These are phyloP conservation scores for Gossypium trilobum DNA, from an alignment of 441 rosid species.

Conservation along the genomic window DNA sequence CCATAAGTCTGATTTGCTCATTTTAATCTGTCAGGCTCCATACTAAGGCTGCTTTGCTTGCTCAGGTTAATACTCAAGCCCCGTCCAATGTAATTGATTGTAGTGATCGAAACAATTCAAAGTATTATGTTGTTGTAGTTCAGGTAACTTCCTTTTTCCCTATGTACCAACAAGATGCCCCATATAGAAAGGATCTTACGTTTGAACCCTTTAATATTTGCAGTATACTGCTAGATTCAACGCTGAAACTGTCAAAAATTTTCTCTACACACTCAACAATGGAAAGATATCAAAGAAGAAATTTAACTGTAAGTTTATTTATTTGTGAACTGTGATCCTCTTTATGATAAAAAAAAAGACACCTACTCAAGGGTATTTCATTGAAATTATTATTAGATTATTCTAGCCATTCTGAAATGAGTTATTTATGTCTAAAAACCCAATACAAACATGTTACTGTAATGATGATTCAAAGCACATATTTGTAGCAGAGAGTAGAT, in stretches of 20 bases:
- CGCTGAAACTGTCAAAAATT: slow-evolving; percentile 64
- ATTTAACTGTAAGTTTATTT: slow-evolving; percentile 56
- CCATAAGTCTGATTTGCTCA: not conserved
- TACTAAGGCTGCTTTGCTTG: slow-evolving; percentile 11
- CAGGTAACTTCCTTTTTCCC: slow-evolving; percentile 41
- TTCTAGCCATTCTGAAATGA: not conserved
- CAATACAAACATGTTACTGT: not conserved
- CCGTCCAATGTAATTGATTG: slow-evolving; percentile 54
- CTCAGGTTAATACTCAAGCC: slow-evolving; percentile 76
- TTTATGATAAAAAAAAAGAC: not conserved
- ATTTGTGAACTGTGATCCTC: not conserved
- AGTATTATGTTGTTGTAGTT: slow-evolving; percentile 73
- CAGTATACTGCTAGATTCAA: slow-evolving; percentile 75
- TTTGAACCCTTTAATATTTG: slow-evolving; percentile 17
- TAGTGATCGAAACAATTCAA: slow-evolving; percentile 61
- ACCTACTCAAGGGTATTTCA: not conserved
- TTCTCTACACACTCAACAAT: slow-evolving; percentile 48
- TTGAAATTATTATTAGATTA: not conserved
- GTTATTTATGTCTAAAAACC: not conserved
- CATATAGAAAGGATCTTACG: slow-evolving; percentile 1
- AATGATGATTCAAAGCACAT: not conserved
- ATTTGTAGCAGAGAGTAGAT: not conserved
- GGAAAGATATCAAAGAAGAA: slow-evolving; percentile 69
- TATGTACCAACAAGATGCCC: not conserved
- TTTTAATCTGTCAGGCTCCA: not conserved